These are phyloP conservation scores for Sesbania bispinosa DNA, from an alignment of 306 rosid genomes.

Conservation along the genomic window DNA sequence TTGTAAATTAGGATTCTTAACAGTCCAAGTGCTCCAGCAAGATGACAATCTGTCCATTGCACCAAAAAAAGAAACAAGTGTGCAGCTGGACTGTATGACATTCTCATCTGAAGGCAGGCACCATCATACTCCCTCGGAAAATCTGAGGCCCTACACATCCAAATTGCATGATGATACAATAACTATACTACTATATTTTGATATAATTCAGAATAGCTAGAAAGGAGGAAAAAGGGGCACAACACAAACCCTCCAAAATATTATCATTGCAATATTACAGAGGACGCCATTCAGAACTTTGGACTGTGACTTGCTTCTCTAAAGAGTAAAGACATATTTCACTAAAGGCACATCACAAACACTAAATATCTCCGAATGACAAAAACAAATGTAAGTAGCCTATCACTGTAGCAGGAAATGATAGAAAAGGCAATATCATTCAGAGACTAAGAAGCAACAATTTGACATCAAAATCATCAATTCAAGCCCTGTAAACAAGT, in stretches of 20 bases:
- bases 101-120: constrained; percentile 90
- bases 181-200: background rate
- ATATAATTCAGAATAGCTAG: background rate
- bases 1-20: constrained; percentile 80
- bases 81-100: constrained; percentile 93
- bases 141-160: constrained; percentile 71
- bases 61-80: constrained; percentile 82
- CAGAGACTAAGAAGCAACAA: background rate
- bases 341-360: background rate
- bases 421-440: background rate
- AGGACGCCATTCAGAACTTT: background rate
- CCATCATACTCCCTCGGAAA: constrained; percentile 81
- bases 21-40: constrained; percentile 91
- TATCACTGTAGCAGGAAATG: background rate
- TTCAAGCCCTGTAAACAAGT: too few species aligned
- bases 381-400: background rate
- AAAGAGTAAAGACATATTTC: constrained; percentile 2
- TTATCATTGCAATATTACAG: background rate
- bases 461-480: background rate
- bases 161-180: background rate
- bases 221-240: background rate
- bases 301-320: background rate
- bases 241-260: background rate
- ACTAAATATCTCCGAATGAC: background rate
- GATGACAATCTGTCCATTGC: constrained; percentile 91